These are phyloP conservation scores for Capsicum rhomboideum DNA, from an alignment of 257 asterid genomes.

Conservation along the genomic window DNA sequence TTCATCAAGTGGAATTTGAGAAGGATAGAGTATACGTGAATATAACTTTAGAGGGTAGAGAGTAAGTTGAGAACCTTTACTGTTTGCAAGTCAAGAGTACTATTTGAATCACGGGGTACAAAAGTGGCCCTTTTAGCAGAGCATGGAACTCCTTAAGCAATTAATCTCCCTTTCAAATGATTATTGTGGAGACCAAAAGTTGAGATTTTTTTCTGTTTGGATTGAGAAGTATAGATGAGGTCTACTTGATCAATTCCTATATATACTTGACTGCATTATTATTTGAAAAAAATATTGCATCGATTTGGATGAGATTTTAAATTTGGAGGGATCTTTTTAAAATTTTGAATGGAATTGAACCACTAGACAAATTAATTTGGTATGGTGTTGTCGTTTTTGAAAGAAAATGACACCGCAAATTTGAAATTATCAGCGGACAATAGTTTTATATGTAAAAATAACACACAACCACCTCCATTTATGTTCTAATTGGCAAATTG, in stretches of 20 bases:
- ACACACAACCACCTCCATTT: not conserved
- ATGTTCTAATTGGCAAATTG: not conserved
- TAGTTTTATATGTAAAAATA: not conserved
- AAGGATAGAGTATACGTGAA: no score
- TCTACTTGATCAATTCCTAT: not conserved
- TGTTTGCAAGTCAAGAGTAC: not conserved
- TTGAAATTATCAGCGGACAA: not conserved
- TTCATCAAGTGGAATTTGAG: no score
- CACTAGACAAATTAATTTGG: not conserved
- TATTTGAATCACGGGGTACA: not conserved
- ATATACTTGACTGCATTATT: not conserved
- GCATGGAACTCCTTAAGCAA: not conserved
- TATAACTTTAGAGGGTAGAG: no score
- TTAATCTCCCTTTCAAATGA: not conserved
- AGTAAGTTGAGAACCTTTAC: no score
- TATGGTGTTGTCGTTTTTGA: not conserved
- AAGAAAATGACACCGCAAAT: not conserved
- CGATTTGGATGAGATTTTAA: not conserved
- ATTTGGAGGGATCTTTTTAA: not conserved
- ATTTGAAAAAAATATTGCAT: not conserved
- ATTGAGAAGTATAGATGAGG: not conserved
- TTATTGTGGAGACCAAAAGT: not conserved
- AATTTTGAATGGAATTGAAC: not conserved
- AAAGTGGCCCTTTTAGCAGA: not conserved
- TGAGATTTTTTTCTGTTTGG: not conserved